A percentile compares a stretch with the other conserved stretches of the same genome.
These are phyloP conservation scores for Candida easanensis DNA, from an alignment of 805 yeast species.

Conservation along the genomic window DNA sequence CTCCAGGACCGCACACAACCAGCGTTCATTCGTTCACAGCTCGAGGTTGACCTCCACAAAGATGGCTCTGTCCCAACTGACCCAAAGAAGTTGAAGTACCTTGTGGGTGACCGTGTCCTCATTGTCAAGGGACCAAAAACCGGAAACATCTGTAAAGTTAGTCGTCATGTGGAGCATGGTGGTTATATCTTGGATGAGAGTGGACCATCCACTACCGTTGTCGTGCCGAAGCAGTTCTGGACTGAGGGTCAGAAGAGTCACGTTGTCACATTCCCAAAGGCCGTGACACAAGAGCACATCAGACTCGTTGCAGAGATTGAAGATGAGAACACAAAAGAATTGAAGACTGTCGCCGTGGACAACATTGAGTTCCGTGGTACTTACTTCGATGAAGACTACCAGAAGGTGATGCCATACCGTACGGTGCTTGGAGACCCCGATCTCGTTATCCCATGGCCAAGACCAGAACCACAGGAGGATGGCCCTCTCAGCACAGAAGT, in stretches of 20 bases:
- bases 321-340: slow-evolving; percentile 56
- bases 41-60: slow-evolving; percentile 30
- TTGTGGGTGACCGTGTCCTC: slow-evolving; percentile 77
- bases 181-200: slow-evolving; percentile 63
- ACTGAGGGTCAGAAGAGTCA: slow-evolving; percentile 68
- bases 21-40: slow-evolving; percentile 33
- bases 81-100: slow-evolving; percentile 55
- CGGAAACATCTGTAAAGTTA: slow-evolving; percentile 72
- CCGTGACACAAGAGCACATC: slow-evolving; percentile 57
- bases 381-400: slow-evolving; percentile 73
- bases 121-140: slow-evolving; percentile 64
- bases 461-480: slow-evolving; percentile 56
- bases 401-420: slow-evolving; percentile 73
- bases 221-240: slow-evolving; percentile 76
- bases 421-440: slow-evolving; percentile 67
- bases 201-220: slow-evolving; percentile 58
- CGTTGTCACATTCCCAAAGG: slow-evolving; percentile 64
- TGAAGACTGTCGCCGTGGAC: slow-evolving; percentile 76
- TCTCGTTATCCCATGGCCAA: slow-evolving; percentile 87
- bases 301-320: slow-evolving; percentile 76
- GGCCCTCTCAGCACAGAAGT: slow-evolving; percentile 56
- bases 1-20: slow-evolving; percentile 32
- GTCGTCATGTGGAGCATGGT: slow-evolving; percentile 58
- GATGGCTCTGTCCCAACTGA: slow-evolving; percentile 37
- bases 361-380: slow-evolving; percentile 63